Conservation (phyloP, 2,329 filamentous ascomycete species). For the Nigrospora sphaerica region DNA sequence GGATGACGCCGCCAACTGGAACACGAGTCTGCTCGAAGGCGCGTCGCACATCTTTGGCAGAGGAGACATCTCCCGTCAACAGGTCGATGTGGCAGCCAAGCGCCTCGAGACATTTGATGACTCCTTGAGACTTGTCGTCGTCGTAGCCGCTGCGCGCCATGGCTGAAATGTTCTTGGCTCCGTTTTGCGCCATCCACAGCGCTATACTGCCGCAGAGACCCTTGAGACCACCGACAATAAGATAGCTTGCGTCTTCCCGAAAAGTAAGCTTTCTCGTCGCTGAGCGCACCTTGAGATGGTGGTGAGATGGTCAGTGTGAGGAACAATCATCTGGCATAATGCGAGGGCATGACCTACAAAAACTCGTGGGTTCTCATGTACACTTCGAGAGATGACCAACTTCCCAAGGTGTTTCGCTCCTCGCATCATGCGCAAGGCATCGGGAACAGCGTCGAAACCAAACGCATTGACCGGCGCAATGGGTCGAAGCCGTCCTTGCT, state of each 20-base stretch:
- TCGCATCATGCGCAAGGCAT: conserved; percentile 6
- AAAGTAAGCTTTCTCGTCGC: neutral
- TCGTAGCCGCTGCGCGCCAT: conserved; percentile 18
- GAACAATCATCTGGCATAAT: too few relatives aligned
- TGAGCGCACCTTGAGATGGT: too few relatives aligned
- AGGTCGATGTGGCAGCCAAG: conserved; percentile 14
- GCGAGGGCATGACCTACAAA: too few relatives aligned
- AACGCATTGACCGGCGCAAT: conserved; percentile 7
- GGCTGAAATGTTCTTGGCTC: conserved; percentile 21
- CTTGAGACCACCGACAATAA: conserved; percentile 26
- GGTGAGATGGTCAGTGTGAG: too few relatives aligned
- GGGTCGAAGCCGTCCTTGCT: conserved; percentile 6
- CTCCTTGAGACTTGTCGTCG: conserved; percentile 6
- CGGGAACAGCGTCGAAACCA: conserved; percentile 3
- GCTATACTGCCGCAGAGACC: conserved; percentile 23
- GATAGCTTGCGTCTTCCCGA: conserved; percentile 17
- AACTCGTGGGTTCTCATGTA: too few relatives aligned
- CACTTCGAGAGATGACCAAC: too few relatives aligned
- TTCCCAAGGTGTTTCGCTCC: neutral
- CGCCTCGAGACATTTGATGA: conserved; percentile 14
- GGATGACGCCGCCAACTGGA: conserved; percentile 31
- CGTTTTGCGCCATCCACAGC: conserved; percentile 19
- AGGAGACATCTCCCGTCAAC: conserved; percentile 20
- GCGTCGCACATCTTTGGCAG: conserved; percentile 18
- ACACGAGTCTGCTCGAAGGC: conserved; percentile 14